These are phyloP conservation scores for Acer negundo DNA, from an alignment of 345 rosid species.

Conservation along the genomic window DNA sequence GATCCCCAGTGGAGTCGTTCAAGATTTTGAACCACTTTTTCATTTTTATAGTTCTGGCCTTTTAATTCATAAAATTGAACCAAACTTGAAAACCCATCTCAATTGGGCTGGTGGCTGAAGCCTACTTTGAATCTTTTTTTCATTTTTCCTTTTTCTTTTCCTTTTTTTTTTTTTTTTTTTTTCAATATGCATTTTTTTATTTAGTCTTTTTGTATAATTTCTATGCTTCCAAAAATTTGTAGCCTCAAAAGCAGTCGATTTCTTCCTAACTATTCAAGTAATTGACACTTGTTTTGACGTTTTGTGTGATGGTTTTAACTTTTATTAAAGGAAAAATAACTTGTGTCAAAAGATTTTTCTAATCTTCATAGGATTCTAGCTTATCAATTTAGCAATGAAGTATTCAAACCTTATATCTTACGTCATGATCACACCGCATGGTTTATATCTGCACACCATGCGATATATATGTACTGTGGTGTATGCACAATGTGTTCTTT, in stretches of 20 bases:
- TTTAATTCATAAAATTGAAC: neutral
- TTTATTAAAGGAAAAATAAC: no score
- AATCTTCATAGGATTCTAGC: no score
- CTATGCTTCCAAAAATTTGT: neutral
- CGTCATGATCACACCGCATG: neutral
- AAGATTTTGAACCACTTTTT: neutral
- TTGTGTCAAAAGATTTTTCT: no score
- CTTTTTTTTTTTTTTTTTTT: no score
- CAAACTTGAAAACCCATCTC: neutral
- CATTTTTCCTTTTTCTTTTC: no score
- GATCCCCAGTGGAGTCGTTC: slow-evolving; percentile 69
- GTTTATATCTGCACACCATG: no score
- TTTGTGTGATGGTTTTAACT: no score
- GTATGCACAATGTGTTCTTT: no score
- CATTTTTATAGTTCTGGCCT: neutral
- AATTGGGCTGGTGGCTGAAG: neutral
- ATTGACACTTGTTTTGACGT: neutral
- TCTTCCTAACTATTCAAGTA: neutral
- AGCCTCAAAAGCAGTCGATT: neutral
- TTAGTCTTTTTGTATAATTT: neutral
- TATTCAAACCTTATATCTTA: no score
- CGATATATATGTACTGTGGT: no score
- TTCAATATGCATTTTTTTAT: no score
- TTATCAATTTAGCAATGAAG: no score
- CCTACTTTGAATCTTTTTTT: neutral